These are phyloP conservation scores for Funneliformis caledonium DNA, from an alignment of 371 early-diverging fungal genomes.

Conservation along the genomic window DNA sequence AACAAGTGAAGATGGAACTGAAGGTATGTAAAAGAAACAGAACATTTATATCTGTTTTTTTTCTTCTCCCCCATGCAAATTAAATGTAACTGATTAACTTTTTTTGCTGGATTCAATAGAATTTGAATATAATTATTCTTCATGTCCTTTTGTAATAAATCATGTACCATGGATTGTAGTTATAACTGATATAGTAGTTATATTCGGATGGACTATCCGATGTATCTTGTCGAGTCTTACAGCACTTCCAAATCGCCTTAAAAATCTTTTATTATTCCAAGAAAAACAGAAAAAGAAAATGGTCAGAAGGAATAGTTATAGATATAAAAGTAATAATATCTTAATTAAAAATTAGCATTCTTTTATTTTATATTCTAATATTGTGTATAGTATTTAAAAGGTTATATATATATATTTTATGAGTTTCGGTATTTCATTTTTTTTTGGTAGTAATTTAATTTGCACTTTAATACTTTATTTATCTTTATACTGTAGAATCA, in stretches of 20 bases:
- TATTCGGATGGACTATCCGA: slow-evolving; percentile 8
- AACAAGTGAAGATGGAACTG: neutral
- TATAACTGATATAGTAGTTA: slow-evolving; percentile 13
- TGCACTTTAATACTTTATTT: no score
- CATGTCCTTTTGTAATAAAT: slow-evolving; percentile 43
- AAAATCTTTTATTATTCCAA: neutral
- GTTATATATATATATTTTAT: no score
- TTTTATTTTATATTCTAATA: no score
- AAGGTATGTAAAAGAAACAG: slow-evolving; percentile 22
- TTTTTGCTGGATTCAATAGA: slow-evolving; percentile 11
- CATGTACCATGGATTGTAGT: slow-evolving; percentile 38
- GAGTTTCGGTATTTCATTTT: no score
- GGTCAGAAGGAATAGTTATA: neutral
- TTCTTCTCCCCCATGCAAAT: neutral
- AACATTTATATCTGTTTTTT: neutral
- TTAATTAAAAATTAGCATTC: neutral
- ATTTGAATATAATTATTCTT: slow-evolving; percentile 28
- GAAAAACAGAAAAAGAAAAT: neutral
- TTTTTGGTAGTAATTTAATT: no score
- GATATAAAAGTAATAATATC: neutral
- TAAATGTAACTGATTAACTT: neutral
- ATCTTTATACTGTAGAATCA: no score
- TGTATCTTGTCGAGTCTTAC: neutral
- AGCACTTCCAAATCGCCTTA: neutral
- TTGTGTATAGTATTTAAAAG: no score